A percentile compares a stretch with the other conserved stretches of the same genome.
phyloP scores from a whole-genome alignment of 495 filamentous ascomycete species.

The Trichodelitschia bisporula region DNA sequence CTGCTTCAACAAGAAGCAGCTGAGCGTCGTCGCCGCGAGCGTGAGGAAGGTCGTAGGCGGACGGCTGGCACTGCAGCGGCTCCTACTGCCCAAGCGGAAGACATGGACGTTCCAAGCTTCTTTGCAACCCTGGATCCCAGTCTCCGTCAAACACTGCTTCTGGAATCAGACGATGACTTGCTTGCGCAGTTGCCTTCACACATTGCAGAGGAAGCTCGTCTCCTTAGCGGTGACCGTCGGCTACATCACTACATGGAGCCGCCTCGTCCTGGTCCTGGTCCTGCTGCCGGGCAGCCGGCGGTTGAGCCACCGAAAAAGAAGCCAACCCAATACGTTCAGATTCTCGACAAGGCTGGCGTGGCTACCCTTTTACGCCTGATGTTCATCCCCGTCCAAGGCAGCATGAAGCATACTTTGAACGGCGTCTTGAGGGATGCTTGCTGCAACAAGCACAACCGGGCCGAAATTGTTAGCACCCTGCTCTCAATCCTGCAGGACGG shows the following conservation, averaged over 20 bases:
- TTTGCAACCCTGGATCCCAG: conserved; percentile 70
- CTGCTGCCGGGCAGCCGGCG: conserved; percentile 4
- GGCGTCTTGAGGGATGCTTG: conserved; percentile 72
- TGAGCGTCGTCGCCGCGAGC: conserved; percentile 74
- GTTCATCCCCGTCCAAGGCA: conserved; percentile 82
- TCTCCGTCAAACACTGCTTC: conserved; percentile 62
- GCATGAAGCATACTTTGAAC: conserved; percentile 53
- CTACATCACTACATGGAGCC: conserved; percentile 35
- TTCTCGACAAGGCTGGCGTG: conserved; percentile 88
- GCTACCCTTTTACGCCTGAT: conserved; percentile 85
- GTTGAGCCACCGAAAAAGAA: conserved; percentile 42
- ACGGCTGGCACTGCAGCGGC: conserved; percentile 25
- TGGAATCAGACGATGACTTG: conserved; percentile 77
- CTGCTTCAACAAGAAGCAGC: conserved; percentile 70
- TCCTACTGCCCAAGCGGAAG: conserved; percentile 35
- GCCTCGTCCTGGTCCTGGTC: conserved; percentile 16
- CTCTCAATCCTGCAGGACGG: conserved; percentile 94
- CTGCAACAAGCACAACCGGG: conserved; percentile 78
- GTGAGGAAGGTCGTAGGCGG: conserved; percentile 42
- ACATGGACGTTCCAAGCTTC: conserved; percentile 88
- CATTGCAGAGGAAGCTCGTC: conserved; percentile 64
- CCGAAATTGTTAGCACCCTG: conserved; percentile 82
- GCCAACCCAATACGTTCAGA: conserved; percentile 58
- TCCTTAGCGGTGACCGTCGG: conserved; percentile 31
- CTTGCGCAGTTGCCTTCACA: conserved; percentile 67